Percentiles rank a stretch among this genome's conserved stretches.
These are phyloP conservation scores for Pouteria campechiana DNA, from an alignment of 179 eudicot genomes.

Conservation along the genomic window DNA sequence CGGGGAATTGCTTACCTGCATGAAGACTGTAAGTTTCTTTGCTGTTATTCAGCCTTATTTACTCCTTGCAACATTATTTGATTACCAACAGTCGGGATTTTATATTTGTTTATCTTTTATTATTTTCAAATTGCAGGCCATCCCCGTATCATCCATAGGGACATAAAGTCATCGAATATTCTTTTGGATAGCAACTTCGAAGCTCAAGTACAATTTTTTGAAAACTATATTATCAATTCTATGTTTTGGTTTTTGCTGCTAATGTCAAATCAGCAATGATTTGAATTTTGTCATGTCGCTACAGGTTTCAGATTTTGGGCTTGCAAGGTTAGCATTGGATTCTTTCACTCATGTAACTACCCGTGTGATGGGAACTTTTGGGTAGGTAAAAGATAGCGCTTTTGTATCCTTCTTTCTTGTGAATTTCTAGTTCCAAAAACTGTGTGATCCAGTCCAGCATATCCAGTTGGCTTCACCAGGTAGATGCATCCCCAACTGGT, in stretches of 20 bases:
- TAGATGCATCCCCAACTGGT: no score
- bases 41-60: not conserved
- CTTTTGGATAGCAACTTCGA: constrained; percentile 76
- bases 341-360: constrained; percentile 77
- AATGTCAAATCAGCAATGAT: not conserved
- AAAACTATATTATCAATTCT: not conserved
- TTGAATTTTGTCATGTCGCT: not conserved
- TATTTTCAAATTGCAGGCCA: no score
- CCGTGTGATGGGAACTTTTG: constrained; percentile 98
- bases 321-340: constrained; percentile 80
- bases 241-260: not conserved
- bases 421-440: no score
- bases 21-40: constrained; percentile 69
- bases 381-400: constrained; percentile 31
- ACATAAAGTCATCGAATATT: constrained; percentile 86
- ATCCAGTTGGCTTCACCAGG: no score
- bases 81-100: no score
- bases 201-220: constrained; percentile 47
- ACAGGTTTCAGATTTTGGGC: constrained; percentile 97
- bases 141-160: constrained; percentile 92
- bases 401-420: no score
- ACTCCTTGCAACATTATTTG: not conserved
- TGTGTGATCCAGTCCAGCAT: no score
- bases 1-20: constrained; percentile 92
- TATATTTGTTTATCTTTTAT: constrained; percentile 13